phyloP scores from a whole-genome alignment of 78 protist species.

The Tieghemostelium lacteum region DNA sequence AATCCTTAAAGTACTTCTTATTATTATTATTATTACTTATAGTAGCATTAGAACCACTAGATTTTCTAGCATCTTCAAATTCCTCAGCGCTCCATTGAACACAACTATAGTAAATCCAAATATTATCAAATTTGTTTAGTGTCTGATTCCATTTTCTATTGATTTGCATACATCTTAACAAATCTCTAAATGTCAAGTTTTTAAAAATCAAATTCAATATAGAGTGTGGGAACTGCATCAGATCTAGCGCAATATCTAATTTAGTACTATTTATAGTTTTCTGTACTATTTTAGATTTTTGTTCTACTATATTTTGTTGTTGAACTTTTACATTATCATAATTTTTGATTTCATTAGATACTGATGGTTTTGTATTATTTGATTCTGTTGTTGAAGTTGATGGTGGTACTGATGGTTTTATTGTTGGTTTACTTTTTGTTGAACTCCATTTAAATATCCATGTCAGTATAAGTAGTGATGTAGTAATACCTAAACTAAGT shows the following conservation, averaged over 20 bases:
- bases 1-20: not conserved
- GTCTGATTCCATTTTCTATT: constrained; percentile 32
- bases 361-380: not conserved
- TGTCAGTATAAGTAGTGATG: no score
- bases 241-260: constrained; percentile 1
- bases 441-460: no score
- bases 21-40: not conserved
- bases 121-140: constrained; percentile 16
- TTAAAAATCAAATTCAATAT: constrained; percentile 24
- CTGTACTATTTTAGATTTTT: not conserved
- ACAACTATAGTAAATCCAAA: constrained; percentile 14
- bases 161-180: constrained; percentile 19
- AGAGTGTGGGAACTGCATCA: constrained; percentile 28
- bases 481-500: no score
- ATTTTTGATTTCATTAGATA: not conserved
- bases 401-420: not conserved
- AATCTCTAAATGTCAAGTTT: constrained; percentile 20
- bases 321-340: not conserved
- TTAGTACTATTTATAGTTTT: not conserved
- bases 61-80: not conserved
- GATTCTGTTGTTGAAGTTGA: not conserved
- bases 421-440: no score
- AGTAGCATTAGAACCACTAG: not conserved
- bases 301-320: not conserved
- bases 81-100: constrained; percentile 19